Conservation (phyloP, 306 rosid species). For the Acacia confusa region DNA sequence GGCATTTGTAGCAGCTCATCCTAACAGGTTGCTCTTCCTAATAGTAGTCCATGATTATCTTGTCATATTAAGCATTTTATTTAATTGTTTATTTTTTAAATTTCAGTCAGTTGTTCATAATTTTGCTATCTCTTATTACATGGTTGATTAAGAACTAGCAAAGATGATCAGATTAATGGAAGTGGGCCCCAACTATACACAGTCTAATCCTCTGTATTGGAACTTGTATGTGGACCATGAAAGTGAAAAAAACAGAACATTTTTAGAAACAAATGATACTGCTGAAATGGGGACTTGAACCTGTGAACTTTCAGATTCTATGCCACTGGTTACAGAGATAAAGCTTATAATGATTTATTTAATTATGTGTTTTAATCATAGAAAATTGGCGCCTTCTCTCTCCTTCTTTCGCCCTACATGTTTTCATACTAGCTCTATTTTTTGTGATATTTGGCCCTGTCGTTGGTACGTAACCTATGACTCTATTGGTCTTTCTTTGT, state of each 20-base stretch:
- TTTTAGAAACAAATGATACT: background rate
- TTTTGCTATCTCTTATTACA: background rate
- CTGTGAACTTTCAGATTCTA: background rate
- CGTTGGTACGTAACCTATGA: background rate
- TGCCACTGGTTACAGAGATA: background rate
- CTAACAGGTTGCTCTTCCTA: conserved; percentile 70
- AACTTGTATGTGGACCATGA: background rate
- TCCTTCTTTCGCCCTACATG: background rate
- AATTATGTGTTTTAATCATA: background rate
- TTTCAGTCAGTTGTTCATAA: background rate
- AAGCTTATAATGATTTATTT: background rate
- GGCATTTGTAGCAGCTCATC: conserved; percentile 81
- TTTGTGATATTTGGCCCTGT: background rate
- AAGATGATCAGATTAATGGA: background rate
- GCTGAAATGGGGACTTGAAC: background rate
- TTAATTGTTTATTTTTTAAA: background rate
- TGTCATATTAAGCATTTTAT: background rate
- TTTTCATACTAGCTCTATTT: background rate
- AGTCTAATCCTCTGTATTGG: background rate
- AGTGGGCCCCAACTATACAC: background rate
- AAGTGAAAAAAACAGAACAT: background rate
- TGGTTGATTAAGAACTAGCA: background rate
- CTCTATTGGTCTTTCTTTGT: background rate
- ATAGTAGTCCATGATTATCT: background rate
- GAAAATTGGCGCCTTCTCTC: background rate